Evolutionary conservation across 2,329 filamentous ascomycete genomes (phyloP).

Genomic region (Tolypocladium amazonense): DNA sequence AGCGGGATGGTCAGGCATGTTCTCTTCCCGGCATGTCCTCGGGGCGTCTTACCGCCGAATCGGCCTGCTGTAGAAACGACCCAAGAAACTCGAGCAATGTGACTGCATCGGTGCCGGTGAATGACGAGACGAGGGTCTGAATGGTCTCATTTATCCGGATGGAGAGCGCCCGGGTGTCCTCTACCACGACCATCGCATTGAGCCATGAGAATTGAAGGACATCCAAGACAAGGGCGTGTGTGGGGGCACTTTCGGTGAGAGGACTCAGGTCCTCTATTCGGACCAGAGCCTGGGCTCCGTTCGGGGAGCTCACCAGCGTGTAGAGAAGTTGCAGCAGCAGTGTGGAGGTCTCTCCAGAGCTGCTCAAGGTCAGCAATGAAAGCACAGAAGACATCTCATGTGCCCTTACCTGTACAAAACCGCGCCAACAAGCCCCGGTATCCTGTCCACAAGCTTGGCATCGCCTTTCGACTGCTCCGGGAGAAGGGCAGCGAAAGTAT

Average conservation of each 20-base stretch:
- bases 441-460: slow-evolving; percentile 38
- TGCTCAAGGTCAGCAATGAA: slow-evolving; percentile 12
- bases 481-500: slow-evolving; percentile 49
- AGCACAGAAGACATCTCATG: no score
- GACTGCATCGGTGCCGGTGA: slow-evolving; percentile 48
- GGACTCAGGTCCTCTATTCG: slow-evolving; percentile 39
- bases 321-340: slow-evolving; percentile 47
- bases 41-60: slow-evolving; percentile 30
- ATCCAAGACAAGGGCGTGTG: slow-evolving; percentile 42
- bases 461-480: slow-evolving; percentile 34
- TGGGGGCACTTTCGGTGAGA: slow-evolving; percentile 45
- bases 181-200: slow-evolving; percentile 26
- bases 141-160: slow-evolving; percentile 36
- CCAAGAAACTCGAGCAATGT: slow-evolving; percentile 49
- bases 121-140: slow-evolving; percentile 37
- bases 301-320: slow-evolving; percentile 39
- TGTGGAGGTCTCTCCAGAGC: slow-evolving; percentile 39
- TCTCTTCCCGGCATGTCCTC: background rate
- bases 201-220: slow-evolving; percentile 48
- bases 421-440: slow-evolving; percentile 41
- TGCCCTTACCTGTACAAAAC: slow-evolving; percentile 39
- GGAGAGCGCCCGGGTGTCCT: slow-evolving; percentile 19
- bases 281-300: slow-evolving; percentile 39
- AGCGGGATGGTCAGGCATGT: slow-evolving; percentile 3
- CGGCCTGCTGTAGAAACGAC: slow-evolving; percentile 37